Percentiles rank a stretch among this genome's conserved stretches.
Conservation (phyloP, 2,329 filamentous ascomycete species). For the Pestalotiopsis fici region DNA sequence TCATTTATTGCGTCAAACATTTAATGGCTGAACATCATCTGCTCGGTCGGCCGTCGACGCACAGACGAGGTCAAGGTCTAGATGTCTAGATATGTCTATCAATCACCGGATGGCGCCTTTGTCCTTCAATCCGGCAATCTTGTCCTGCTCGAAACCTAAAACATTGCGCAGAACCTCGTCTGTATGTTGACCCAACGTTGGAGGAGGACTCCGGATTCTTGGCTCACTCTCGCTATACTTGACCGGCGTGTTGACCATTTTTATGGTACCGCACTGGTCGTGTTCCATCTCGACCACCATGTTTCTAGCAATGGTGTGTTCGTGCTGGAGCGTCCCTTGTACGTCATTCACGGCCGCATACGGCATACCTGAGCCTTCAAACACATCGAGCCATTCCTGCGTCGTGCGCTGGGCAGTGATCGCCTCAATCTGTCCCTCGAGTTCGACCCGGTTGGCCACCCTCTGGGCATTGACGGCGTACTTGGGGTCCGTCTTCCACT, state of each 20-base stretch:
- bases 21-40: too few relatives aligned
- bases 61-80: background rate
- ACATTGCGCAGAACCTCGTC: conserved; percentile 70
- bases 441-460: conserved; percentile 70
- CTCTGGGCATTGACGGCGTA: conserved; percentile 64
- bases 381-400: conserved; percentile 79
- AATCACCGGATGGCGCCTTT: conserved; percentile 65
- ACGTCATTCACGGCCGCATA: conserved; percentile 96
- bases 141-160: conserved; percentile 57
- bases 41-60: too few relatives aligned
- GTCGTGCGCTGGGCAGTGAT: conserved; percentile 79
- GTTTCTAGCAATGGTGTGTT: conserved; percentile 78
- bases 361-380: conserved; percentile 91
- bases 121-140: conserved; percentile 63
- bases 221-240: conserved; percentile 88
- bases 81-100: background rate
- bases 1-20: too few relatives aligned
- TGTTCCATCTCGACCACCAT: conserved; percentile 94
- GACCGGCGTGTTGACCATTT: conserved; percentile 89
- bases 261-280: conserved; percentile 78
- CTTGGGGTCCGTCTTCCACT: conserved; percentile 61
- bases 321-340: conserved; percentile 78
- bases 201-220: conserved; percentile 75
- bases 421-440: conserved; percentile 79
- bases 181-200: conserved; percentile 85